Conservation (phyloP, 768 basidiomycete genomes). For the Neoboletus magnificus region DNA sequence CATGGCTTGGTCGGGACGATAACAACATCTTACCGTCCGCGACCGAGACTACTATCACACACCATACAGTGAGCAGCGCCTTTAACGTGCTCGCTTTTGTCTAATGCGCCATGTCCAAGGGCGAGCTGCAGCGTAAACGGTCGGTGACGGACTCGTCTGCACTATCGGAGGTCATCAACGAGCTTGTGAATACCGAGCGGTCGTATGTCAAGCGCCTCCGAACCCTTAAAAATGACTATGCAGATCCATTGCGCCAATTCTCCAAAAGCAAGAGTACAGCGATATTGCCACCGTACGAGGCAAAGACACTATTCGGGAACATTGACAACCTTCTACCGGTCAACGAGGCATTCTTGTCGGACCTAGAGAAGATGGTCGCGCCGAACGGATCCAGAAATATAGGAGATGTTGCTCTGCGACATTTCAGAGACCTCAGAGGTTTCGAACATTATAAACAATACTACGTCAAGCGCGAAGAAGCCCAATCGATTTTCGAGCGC, state of each 20-base stretch:
- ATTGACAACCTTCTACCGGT: conserved; percentile 84
- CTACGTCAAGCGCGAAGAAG: conserved; percentile 90
- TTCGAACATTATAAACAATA: conserved; percentile 93
- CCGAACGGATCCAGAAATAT: conserved; percentile 58
- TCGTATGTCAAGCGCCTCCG: conserved; percentile 83
- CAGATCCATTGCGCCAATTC: conserved; percentile 86
- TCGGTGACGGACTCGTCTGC: conserved; percentile 62
- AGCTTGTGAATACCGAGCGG: conserved; percentile 85
- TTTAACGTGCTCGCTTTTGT: not conserved
- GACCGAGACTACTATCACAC: conserved; percentile 37
- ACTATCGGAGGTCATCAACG: conserved; percentile 72
- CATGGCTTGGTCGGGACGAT: conserved; percentile 52
- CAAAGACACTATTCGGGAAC: conserved; percentile 92
- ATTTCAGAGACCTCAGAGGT: conserved; percentile 79
- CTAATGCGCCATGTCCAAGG: conserved; percentile 22
- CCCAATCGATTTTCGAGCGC: conserved; percentile 81
- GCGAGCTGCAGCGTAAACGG: conserved; percentile 43
- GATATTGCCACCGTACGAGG: conserved; percentile 87
- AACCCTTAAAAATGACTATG: conserved; percentile 84
- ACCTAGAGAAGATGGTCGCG: conserved; percentile 75
- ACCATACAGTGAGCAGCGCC: conserved; percentile 41
- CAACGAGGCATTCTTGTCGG: conserved; percentile 82
- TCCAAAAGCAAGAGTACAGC: conserved; percentile 80
- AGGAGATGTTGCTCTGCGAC: conserved; percentile 81
- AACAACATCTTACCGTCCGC: conserved; percentile 44